These are phyloP conservation scores for Moelleriella libera DNA, from an alignment of 2,329 filamentous ascomycete genomes.

Conservation along the genomic window DNA sequence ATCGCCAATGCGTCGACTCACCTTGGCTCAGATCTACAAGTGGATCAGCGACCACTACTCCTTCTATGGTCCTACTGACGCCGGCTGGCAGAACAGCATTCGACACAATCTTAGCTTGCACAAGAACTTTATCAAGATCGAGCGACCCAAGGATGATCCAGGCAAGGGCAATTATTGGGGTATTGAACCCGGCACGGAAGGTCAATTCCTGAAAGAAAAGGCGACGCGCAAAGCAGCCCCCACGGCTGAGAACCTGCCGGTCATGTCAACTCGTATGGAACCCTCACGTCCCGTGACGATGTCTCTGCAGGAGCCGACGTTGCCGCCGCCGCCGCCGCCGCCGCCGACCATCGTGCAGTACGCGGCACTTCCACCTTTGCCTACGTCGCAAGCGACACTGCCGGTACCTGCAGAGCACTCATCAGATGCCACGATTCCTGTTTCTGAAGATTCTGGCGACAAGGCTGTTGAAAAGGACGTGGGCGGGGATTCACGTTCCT, in stretches of 20 bases:
- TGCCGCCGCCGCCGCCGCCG: constrained; percentile 30
- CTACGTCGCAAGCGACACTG: constrained; percentile 21
- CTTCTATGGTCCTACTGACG: constrained; percentile 73
- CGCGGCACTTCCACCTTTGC: constrained; percentile 23
- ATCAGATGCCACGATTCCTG: constrained; percentile 64
- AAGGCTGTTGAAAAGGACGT: constrained; percentile 25
- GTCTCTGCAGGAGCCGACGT: constrained; percentile 28
- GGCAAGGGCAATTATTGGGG: constrained; percentile 98
- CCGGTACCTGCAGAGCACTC: constrained; percentile 44
- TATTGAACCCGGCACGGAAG: constrained; percentile 80
- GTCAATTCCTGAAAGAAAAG: constrained; percentile 82
- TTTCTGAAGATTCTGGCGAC: constrained; percentile 42
- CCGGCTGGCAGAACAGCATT: constrained; percentile 98
- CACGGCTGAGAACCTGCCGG: constrained; percentile 41
- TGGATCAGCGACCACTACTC: constrained; percentile 95
- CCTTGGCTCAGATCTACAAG: constrained; percentile 92
- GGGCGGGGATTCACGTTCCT: constrained; percentile 36
- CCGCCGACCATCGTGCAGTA: constrained; percentile 25
- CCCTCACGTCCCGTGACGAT: constrained; percentile 27
- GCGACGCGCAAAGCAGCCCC: constrained; percentile 43
- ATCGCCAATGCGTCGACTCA: constrained; percentile 69
- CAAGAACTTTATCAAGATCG: constrained; percentile 92
- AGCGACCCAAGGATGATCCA: constrained; percentile 90
- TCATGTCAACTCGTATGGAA: constrained; percentile 43
- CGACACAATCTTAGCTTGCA: constrained; percentile 94